phyloP scores from a whole-genome alignment of 2,329 filamentous ascomycete species.

The Pseudogymnoascus sp. region DNA sequence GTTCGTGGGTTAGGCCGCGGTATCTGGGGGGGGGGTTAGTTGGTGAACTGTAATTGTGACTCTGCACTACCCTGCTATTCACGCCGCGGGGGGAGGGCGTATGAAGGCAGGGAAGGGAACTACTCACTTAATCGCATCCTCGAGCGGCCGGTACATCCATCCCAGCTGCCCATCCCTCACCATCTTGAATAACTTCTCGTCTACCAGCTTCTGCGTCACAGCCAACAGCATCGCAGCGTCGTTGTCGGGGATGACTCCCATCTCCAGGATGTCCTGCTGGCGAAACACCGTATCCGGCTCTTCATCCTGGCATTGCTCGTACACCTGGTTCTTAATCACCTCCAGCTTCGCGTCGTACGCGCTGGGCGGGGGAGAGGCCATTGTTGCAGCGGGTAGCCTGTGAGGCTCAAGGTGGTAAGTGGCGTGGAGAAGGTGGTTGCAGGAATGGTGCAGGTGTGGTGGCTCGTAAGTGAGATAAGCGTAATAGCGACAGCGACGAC shows the following conservation, averaged over 20 bases:
- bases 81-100: not conserved
- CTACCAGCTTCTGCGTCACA: conserved; percentile 49
- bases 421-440: not conserved
- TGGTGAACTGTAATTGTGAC: not conserved
- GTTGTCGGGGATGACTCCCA: conserved; percentile 49
- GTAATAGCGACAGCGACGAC: not conserved
- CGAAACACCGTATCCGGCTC: conserved; percentile 37
- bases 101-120: not conserved
- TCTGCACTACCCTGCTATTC: not conserved
- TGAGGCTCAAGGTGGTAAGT: not conserved
- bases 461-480: not conserved
- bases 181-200: conserved; percentile 52
- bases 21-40: conserved; percentile 36
- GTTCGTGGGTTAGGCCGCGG: conserved; percentile 61
- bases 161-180: conserved; percentile 39
- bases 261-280: conserved; percentile 49
- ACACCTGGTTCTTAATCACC: conserved; percentile 21
- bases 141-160: conserved; percentile 51
- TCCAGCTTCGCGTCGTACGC: not conserved
- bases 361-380: conserved; percentile 35
- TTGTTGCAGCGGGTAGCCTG: conserved; percentile 39
- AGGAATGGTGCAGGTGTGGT: not conserved
- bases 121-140: conserved; percentile 54
- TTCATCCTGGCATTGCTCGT: conserved; percentile 22
- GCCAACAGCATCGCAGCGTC: conserved; percentile 46